Conservation (phyloP, 805 yeast genomes). For the Candida verbasci region DNA sequence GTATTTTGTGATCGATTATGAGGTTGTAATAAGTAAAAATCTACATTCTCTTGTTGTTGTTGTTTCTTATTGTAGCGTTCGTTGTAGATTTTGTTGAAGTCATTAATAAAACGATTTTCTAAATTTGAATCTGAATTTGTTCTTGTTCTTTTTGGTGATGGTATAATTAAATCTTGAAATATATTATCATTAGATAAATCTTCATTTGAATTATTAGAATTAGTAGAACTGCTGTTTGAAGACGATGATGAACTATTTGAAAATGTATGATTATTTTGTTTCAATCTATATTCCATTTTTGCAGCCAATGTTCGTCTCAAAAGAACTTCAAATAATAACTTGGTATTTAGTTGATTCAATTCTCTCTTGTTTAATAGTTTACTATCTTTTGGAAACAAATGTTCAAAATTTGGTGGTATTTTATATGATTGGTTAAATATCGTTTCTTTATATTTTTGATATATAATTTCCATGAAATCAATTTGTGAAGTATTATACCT, state of each 20-base stretch:
- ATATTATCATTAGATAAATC: background rate
- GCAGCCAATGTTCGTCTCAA: constrained; percentile 40
- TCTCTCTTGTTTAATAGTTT: constrained; percentile 20
- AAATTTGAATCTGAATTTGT: background rate
- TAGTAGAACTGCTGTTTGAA: background rate
- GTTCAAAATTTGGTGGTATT: constrained; percentile 24
- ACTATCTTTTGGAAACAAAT: constrained; percentile 25
- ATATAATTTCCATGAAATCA: constrained; percentile 15
- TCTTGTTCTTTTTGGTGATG: background rate
- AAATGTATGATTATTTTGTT: background rate
- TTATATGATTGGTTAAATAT: constrained; percentile 19
- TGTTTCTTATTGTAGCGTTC: constrained; percentile 11
- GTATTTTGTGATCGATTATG: constrained; percentile 21
- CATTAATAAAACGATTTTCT: constrained; percentile 11
- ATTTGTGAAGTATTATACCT: background rate
- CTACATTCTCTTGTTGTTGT: constrained; percentile 11
- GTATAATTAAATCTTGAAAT: background rate
- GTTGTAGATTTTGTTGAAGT: constrained; percentile 18
- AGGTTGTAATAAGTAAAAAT: constrained; percentile 25
- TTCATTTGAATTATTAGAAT: background rate
- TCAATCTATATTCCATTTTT: constrained; percentile 33
- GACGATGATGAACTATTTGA: background rate
- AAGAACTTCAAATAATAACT: constrained; percentile 31
- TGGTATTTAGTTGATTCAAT: constrained; percentile 23
- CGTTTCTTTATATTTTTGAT: constrained; percentile 22